Evolutionary conservation across 202 grass and related monocot species (phyloP).

Genomic region (Elaeis oleifera): DNA sequence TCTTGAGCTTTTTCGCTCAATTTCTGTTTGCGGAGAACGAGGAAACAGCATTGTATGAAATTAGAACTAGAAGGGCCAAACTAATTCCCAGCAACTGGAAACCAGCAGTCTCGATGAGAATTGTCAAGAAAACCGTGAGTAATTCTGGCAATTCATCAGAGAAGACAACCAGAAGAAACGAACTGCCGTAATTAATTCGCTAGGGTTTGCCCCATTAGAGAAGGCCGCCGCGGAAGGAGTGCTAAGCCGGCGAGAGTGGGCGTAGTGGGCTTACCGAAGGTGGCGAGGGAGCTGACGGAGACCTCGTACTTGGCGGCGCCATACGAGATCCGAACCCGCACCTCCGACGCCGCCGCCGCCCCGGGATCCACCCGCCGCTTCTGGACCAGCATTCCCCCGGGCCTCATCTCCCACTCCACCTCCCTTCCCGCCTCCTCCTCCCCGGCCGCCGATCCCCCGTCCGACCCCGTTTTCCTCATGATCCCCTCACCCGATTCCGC

Average conservation of each 20-base stretch:
- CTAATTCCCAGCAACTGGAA: no score
- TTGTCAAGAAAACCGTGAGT: no score
- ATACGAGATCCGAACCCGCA: constrained; percentile 55
- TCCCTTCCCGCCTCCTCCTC: constrained; percentile 39
- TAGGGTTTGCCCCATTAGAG: background rate
- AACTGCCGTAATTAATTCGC: background rate
- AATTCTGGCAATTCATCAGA: no score
- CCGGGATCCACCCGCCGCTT: constrained; percentile 29
- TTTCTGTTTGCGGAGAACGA: no score
- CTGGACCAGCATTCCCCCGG: constrained; percentile 86
- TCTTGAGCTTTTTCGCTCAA: no score
- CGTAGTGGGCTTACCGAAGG: constrained; percentile 46
- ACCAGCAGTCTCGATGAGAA: no score
- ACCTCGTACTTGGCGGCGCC: constrained; percentile 52
- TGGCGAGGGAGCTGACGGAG: constrained; percentile 64
- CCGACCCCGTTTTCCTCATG: constrained; percentile 69
- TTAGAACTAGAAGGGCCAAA: no score
- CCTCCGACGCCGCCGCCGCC: constrained; percentile 43
- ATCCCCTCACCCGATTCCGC: constrained; percentile 15
- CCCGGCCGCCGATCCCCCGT: constrained; percentile 72
- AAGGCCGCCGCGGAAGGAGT: background rate
- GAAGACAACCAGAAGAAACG: no score
- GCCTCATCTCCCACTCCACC: constrained; percentile 64
- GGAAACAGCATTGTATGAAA: no score
- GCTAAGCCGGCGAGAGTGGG: background rate